Evolutionary conservation across 2,329 filamentous ascomycete genomes (phyloP).

Genomic region (Remersonia thermophila): DNA sequence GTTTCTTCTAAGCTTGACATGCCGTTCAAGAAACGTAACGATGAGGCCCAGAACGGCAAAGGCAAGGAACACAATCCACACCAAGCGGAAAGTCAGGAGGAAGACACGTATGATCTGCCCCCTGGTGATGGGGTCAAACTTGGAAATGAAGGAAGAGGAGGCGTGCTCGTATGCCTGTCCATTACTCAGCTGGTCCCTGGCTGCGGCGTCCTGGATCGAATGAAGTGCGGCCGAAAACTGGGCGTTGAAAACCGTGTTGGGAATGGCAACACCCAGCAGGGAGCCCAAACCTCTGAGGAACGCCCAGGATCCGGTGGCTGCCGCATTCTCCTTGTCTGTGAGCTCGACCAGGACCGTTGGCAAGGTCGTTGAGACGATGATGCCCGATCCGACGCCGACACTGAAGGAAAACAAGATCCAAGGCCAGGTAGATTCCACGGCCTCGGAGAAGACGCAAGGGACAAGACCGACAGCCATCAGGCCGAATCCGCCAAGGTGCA

Average conservation of each 20-base stretch:
- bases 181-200: conserved; percentile 4
- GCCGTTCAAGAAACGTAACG: conserved; percentile 11
- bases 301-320: conserved; percentile 26
- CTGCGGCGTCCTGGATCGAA: conserved; percentile 1
- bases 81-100: conserved; percentile 7
- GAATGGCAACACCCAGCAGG: conserved; percentile 29
- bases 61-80: conserved; percentile 13
- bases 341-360: conserved; percentile 27
- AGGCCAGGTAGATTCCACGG: conserved; percentile 17
- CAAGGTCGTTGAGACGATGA: conserved; percentile 28
- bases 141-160: conserved; percentile 9
- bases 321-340: conserved; percentile 22
- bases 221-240: conserved; percentile 6
- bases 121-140: not conserved
- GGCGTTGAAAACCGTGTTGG: conserved; percentile 25
- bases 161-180: conserved; percentile 17
- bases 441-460: conserved; percentile 24
- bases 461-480: conserved; percentile 25
- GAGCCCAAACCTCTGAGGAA: conserved; percentile 31
- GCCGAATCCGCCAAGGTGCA: conserved; percentile 19
- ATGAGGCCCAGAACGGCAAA: conserved; percentile 9
- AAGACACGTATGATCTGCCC: conserved; percentile 8
- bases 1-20: conserved; percentile 13
- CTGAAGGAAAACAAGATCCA: conserved; percentile 29
- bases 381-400: conserved; percentile 27